A percentile compares a stretch with the other conserved stretches of the same genome.
Conservation (phyloP, 2,329 filamentous ascomycete genomes). For the Xylariaceae sp. region DNA sequence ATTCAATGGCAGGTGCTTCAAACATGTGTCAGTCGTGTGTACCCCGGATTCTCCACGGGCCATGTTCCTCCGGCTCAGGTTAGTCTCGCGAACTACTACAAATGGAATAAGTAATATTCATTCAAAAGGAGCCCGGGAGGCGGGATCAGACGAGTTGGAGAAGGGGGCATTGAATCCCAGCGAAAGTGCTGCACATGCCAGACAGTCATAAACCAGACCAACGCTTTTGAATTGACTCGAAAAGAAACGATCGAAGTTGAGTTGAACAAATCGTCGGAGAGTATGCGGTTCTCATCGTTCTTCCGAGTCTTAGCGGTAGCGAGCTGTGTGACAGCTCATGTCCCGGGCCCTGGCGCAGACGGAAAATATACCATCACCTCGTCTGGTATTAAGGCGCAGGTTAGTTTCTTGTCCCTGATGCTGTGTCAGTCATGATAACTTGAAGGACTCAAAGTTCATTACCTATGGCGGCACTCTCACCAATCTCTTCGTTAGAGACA, state of each 20-base stretch:
- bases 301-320: constrained; percentile 22
- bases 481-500: constrained; percentile 59
- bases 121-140: not conserved
- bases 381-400: constrained; percentile 30
- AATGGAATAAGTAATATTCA: constrained; percentile 6
- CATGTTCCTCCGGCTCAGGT: constrained; percentile 18
- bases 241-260: not conserved
- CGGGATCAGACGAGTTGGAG: not conserved
- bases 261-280: constrained; percentile 1
- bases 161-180: not conserved
- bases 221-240: not conserved
- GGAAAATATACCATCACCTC: constrained; percentile 31
- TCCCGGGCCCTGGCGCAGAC: constrained; percentile 25
- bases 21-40: constrained; percentile 14
- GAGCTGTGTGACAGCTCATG: constrained; percentile 20
- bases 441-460: constrained; percentile 26
- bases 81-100: constrained; percentile 5
- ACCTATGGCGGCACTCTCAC: constrained; percentile 53
- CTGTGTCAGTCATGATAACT: constrained; percentile 2
- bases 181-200: not conserved
- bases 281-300: constrained; percentile 23
- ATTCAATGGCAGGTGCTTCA: constrained; percentile 23
- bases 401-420: constrained; percentile 11
- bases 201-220: constrained; percentile 7
- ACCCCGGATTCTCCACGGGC: constrained; percentile 21